Evolutionary conservation across 2,329 filamentous ascomycete species (phyloP).

Genomic region (Apiospora kogelbergensis): DNA sequence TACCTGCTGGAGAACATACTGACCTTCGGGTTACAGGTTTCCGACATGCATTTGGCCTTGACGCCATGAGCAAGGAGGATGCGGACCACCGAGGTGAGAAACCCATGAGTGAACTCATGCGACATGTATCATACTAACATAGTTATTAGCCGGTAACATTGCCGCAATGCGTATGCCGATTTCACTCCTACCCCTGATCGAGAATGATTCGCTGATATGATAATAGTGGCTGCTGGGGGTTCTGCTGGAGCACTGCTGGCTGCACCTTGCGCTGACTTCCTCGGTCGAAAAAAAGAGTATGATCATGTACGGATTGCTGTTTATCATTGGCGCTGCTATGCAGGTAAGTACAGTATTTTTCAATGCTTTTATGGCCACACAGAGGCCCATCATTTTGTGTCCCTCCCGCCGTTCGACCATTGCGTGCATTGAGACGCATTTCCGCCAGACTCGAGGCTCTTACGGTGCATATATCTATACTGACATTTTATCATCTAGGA

Average conservation of each 20-base stretch:
- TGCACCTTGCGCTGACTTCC: conserved; percentile 36
- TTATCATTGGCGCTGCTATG: conserved; percentile 33
- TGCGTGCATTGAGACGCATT: background rate
- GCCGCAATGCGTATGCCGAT: conserved; percentile 31
- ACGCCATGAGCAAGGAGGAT: conserved; percentile 26
- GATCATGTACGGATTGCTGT: conserved; percentile 31
- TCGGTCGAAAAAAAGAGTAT: conserved; percentile 37
- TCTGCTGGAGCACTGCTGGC: conserved; percentile 36
- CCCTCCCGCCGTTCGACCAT: background rate
- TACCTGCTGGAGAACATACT: background rate
- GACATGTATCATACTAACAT: background rate
- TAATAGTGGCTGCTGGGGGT: conserved; percentile 35
- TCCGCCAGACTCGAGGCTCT: background rate
- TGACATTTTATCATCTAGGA: conserved; percentile 16
- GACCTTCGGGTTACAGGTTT: conserved; percentile 19
- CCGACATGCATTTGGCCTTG: conserved; percentile 34
- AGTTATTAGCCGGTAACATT: conserved; percentile 28
- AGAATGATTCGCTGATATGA: background rate
- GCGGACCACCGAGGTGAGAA: conserved; percentile 25
- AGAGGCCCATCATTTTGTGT: no score
- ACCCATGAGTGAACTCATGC: no score
- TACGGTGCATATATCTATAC: background rate
- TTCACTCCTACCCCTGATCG: no score
- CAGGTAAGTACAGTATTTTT: conserved; percentile 20
- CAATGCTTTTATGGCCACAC: no score